Evolutionary conservation across 768 basidiomycete species (phyloP).

Genomic region (Psilocybe cyanescens): DNA sequence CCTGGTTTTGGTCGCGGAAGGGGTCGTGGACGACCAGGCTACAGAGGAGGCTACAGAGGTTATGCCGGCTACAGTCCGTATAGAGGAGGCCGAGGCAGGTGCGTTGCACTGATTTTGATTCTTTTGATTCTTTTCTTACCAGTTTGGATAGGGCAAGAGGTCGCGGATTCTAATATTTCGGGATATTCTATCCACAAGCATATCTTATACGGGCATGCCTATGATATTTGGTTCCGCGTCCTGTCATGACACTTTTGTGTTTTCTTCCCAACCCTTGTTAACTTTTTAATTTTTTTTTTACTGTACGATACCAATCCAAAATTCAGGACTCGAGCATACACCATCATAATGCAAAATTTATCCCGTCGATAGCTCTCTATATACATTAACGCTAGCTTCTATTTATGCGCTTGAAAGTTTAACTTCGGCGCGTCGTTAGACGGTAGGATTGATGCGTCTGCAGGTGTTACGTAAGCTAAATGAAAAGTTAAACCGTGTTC

Average conservation of each 20-base stretch:
- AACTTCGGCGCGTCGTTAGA: neutral
- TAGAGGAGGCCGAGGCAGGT: constrained; percentile 75
- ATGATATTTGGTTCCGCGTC: neutral
- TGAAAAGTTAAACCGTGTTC: neutral
- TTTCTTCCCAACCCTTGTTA: neutral
- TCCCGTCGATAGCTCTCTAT: constrained; percentile 9
- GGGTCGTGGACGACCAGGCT: constrained; percentile 67
- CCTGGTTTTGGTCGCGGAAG: constrained; percentile 90
- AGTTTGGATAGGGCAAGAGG: constrained; percentile 49
- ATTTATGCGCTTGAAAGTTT: neutral
- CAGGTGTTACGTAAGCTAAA: constrained; percentile 21
- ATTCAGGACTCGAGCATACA: constrained; percentile 16
- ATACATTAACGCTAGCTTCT: neutral
- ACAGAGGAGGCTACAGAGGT: constrained; percentile 46
- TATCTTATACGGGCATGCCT: neutral
- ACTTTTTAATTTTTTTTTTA: constrained; percentile 11
- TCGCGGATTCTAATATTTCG: constrained; percentile 60
- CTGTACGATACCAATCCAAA: constrained; percentile 26
- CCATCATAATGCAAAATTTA: constrained; percentile 16
- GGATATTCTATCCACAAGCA: neutral
- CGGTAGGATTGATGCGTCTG: neutral
- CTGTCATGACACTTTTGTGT: neutral
- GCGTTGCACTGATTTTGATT: constrained; percentile 25
- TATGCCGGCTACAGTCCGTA: constrained; percentile 64
- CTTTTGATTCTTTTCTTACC: neutral